Evolutionary conservation across 768 basidiomycete species (phyloP), one percentile per base, ranked within the genome.

Genomic region (Asterophora parasitica): DNA sequence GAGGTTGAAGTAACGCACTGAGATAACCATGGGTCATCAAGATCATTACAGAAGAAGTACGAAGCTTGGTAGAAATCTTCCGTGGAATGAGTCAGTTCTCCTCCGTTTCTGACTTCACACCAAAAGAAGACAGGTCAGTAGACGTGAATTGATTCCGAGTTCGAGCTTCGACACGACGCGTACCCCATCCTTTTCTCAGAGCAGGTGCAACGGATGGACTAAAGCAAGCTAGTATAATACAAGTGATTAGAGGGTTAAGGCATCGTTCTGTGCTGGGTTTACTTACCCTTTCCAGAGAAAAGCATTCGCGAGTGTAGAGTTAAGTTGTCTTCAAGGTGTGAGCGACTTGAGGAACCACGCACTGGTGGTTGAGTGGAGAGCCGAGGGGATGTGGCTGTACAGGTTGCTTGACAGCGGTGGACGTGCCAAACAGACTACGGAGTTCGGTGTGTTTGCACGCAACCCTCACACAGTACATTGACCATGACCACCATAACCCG

Each of bases 401-500:
- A 6, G 28, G n/a, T 31, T 48, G 33, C 39, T 37, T 45, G 48
- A 13, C 34, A 17, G 31, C 23, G 38, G 16, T 31, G 28, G 31
- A 15, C 44, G 13, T 2, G 28, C 44, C 48, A 53, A 53, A 53
- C 32, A 46, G 8, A 15, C 7, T 6, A 31, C 10, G 17, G n/a
- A 48, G 41, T 35, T 39, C 39, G 28, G 39, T 41, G 38, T 20
- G 23, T 33, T 19, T 37, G 48, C 15, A 13, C 23, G n/a, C n/a
- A n/a, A n/a, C n/a, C n/a, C n/a, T n/a, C n/a, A n/a, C n/a, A n/a
- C n/a, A n/a, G n/a, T n/a, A 45, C 45, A 20, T 34, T 33, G 13
- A 66, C 67, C 60, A 90, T 90, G 87, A 85, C 83, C 45, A 56
- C 78, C 46, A 77, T 95, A 54, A 94, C 92, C 19, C 78, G 77